Evolutionary conservation across 805 yeast species (phyloP).

Genomic region (Phaffomyces thermotolerans): DNA sequence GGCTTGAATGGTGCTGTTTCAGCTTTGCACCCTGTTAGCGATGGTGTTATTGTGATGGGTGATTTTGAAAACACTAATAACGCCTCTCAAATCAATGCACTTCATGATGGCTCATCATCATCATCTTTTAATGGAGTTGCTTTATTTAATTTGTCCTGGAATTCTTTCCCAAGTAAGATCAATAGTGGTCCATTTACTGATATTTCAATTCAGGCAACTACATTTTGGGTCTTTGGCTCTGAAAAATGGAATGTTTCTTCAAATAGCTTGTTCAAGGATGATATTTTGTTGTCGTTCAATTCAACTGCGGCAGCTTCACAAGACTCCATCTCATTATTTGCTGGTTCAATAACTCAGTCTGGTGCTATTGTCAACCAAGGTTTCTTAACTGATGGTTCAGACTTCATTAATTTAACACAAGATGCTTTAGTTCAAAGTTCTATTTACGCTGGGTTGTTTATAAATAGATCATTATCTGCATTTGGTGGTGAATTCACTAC

Average conservation of each 20-base stretch:
- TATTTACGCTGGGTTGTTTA: conserved; percentile 30
- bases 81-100: conserved; percentile 23
- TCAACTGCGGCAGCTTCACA: conserved; percentile 18
- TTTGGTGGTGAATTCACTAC: conserved; percentile 53
- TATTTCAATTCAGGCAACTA: conserved; percentile 29
- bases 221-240: conserved; percentile 35
- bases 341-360: conserved; percentile 19
- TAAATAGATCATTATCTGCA: conserved; percentile 43
- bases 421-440: conserved; percentile 13
- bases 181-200: conserved; percentile 6
- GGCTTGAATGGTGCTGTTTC: conserved; percentile 35
- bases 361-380: conserved; percentile 16
- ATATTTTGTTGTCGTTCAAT: conserved; percentile 26
- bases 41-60: conserved; percentile 41
- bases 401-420: conserved; percentile 16
- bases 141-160: conserved; percentile 35
- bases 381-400: conserved; percentile 7
- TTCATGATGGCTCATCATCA: conserved; percentile 22
- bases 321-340: conserved; percentile 17
- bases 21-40: conserved; percentile 25
- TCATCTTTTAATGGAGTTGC: conserved; percentile 30
- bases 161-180: conserved; percentile 32
- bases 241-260: conserved; percentile 37
- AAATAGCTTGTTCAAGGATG: conserved; percentile 28
- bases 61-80: conserved; percentile 32